Base-by-base conservation (phyloP, 2,329 filamentous ascomycete genomes). In the Aciculosporium take region DNA sequence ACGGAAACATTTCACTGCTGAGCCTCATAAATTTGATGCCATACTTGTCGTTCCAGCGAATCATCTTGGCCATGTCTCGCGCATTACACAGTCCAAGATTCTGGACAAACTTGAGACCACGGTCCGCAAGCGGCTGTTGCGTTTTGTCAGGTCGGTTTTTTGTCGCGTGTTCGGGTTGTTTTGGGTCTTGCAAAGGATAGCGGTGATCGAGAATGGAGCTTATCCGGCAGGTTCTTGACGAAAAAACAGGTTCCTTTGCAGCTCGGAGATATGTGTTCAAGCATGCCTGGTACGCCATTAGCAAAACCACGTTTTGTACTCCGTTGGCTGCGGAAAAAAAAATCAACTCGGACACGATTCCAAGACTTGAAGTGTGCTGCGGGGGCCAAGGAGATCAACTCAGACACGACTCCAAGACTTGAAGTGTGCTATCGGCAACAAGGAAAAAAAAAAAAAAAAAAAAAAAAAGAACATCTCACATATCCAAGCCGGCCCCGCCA, bases 1-100 rank as follows among this genome's bases (percentile, higher is more conserved):
- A 95, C 0, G 89, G 89, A 49, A 96, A 96, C 84, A 95, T 95
- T 51, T 95, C 89, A 41, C 85, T 94, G 50, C 85, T 94, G 17
- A 96, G 67, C 1, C 89, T 76, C 74, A 96, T 76, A 58, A 96
- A 95, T 50, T 79, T 88, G 61, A 96, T 96, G 30, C 81, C 80
- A 49, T 89, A 95, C 50, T 77, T 83, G 48, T 93, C 81, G 54
- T 96, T 95, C 89, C 89, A 96, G 1, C 77, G 73, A 7, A 95
- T 54, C 76, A 95, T 85, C 59, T 93, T 94, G 43, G 72, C 64
- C 25, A 95, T 76, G 51, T 96, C 89, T 31, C 75, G 71, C 1
- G 84, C 82, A 58, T 96, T 96, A 13, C 83, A 76, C 9, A 94
- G 59, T 0, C 87, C 85, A 2, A 96, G 59, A 0, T 73, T 69